These are phyloP conservation scores for Saccharomycopsis fermentans DNA, from an alignment of 805 yeast species.

Conservation along the genomic window DNA sequence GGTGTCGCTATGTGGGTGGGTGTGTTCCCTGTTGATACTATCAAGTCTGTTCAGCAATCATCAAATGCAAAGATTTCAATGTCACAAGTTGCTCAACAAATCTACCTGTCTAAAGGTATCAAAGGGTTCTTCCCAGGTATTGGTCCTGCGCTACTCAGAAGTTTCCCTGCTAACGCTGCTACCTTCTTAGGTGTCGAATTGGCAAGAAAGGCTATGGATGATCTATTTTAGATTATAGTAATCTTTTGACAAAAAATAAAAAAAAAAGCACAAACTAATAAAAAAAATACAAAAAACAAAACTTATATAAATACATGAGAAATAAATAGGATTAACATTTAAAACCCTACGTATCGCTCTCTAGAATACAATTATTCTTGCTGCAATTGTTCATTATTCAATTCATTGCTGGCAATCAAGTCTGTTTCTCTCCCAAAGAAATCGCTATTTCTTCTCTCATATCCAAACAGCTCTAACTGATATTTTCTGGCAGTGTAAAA, in stretches of 20 bases:
- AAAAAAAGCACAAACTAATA: neutral
- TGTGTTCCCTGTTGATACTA: constrained; percentile 93
- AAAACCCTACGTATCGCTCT: neutral
- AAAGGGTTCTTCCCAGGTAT: constrained; percentile 95
- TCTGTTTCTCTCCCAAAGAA: constrained; percentile 35
- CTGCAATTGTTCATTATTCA: constrained; percentile 9
- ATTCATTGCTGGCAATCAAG: constrained; percentile 24
- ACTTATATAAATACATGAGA: neutral
- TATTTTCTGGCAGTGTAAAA: constrained; percentile 62
- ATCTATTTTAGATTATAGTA: neutral
- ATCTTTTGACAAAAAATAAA: neutral
- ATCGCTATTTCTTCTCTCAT: constrained; percentile 31
- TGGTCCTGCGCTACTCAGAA: constrained; percentile 88
- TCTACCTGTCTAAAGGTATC: constrained; percentile 69
- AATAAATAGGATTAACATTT: neutral
- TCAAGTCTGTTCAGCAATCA: constrained; percentile 74
- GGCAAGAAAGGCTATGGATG: constrained; percentile 29
- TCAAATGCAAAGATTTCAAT: constrained; percentile 46
- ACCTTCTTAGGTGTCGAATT: constrained; percentile 93
- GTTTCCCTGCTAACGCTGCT: constrained; percentile 99
- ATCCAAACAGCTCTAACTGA: constrained; percentile 50
- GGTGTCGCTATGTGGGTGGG: constrained; percentile 97
- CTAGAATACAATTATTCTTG: neutral
- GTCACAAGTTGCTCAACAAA: constrained; percentile 51
- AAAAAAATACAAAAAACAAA: neutral